Evolutionary conservation across 73 alveolate genomes (phyloP).

Genomic region (Symbiodinium natans): DNA sequence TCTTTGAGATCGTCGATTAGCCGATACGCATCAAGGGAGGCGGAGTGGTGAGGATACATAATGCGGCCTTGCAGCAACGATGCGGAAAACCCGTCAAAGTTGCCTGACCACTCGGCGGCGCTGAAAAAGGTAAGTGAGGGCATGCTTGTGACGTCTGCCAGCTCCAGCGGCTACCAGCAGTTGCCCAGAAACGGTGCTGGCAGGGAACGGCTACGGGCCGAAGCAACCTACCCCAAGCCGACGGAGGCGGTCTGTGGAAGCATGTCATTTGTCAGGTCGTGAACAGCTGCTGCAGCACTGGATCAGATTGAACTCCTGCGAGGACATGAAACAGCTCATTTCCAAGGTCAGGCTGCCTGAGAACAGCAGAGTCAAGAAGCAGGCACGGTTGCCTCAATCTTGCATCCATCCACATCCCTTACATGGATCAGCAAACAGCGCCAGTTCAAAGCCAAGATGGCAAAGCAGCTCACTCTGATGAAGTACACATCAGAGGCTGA

Average conservation of each 20-base stretch:
- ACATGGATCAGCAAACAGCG: not conserved
- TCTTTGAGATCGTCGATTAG: conserved; percentile 61
- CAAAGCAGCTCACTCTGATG: conserved; percentile 66
- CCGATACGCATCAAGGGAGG: too few species aligned
- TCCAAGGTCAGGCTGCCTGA: conserved; percentile 66
- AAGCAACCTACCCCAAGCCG: conserved; percentile 70
- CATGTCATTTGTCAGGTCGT: not conserved
- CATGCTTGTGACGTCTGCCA: not conserved
- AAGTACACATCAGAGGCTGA: conserved; percentile 58
- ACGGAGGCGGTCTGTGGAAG: conserved; percentile 23
- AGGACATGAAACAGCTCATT: conserved; percentile 53
- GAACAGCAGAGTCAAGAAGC: conserved; percentile 61
- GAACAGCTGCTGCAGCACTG: too few species aligned
- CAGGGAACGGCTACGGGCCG: conserved; percentile 85
- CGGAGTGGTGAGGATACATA: too few species aligned
- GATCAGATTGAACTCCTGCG: too few species aligned
- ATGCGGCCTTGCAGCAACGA: too few species aligned
- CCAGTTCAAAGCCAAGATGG: conserved; percentile 65
- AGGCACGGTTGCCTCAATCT: not conserved
- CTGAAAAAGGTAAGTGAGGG: not conserved
- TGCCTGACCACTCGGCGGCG: too few species aligned
- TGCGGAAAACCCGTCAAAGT: too few species aligned
- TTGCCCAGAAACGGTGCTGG: not conserved
- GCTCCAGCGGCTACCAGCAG: not conserved
- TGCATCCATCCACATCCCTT: too few species aligned